Conservation (phyloP, 768 basidiomycete genomes). For the Termitomyces heimii region DNA sequence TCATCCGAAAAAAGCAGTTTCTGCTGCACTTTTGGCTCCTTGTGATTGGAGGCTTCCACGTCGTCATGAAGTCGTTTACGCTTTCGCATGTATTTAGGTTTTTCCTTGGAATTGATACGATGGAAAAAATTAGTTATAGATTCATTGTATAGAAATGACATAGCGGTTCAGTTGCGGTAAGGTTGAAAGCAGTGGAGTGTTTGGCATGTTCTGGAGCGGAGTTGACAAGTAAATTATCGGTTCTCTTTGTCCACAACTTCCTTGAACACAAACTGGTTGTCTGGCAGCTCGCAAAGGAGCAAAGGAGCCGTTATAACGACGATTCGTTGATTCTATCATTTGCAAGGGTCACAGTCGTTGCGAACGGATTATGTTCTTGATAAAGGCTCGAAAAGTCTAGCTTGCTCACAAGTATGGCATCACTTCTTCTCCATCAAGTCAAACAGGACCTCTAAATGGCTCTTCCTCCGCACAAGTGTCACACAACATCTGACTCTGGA, state of each 20-base stretch:
- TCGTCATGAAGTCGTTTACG: constrained; percentile 12
- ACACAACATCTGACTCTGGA: no score
- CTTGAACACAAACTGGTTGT: no score
- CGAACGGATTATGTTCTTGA: no score
- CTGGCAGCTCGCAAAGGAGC: no score
- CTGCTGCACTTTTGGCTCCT: constrained; percentile 10
- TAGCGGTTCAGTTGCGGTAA: neutral
- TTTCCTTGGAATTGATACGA: constrained; percentile 8
- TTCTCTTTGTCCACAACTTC: neutral
- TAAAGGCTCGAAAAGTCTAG: no score
- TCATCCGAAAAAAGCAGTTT: constrained; percentile 3
- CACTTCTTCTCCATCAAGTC: no score
- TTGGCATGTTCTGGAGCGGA: constrained; percentile 10
- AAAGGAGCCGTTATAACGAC: neutral
- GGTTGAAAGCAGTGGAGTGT: neutral
- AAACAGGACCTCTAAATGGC: no score
- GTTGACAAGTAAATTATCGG: no score
- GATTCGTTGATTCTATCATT: neutral
- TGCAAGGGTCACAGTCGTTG: no score
- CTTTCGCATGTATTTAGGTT: constrained; percentile 5
- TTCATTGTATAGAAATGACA: constrained; percentile 16
- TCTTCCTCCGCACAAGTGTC: no score
- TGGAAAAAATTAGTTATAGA: constrained; percentile 20
- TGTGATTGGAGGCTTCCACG: constrained; percentile 1
- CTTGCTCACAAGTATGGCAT: no score